phyloP scores from a whole-genome alignment of 2,329 filamentous ascomycete species.

The Incumbomyces delicatus region DNA sequence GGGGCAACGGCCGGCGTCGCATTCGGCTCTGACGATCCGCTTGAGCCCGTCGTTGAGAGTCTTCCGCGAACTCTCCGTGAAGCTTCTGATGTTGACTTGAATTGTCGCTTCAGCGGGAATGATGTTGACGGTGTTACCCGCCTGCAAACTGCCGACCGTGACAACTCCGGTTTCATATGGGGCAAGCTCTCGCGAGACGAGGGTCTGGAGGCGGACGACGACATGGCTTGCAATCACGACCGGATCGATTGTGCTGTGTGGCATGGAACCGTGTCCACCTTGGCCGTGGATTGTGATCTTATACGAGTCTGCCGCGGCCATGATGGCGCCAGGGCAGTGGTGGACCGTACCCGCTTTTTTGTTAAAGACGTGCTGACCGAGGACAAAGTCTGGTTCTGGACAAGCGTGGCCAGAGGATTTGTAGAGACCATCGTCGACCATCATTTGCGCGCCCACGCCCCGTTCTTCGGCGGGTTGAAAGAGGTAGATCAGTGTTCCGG shows the following conservation, averaged over 20 bases:
- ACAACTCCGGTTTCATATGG: constrained; percentile 47
- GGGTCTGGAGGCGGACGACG: constrained; percentile 49
- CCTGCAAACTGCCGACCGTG: constrained; percentile 49
- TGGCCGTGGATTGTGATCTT: constrained; percentile 49
- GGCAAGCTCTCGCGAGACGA: constrained; percentile 47
- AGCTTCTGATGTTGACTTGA: constrained; percentile 46
- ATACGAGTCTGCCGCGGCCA: constrained; percentile 36
- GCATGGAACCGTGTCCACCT: constrained; percentile 49
- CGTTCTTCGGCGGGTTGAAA: constrained; percentile 63
- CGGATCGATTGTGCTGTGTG: constrained; percentile 48
- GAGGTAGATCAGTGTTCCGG: constrained; percentile 51
- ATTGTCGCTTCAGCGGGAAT: constrained; percentile 47
- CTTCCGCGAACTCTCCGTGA: constrained; percentile 36
- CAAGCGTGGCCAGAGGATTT: constrained; percentile 28
- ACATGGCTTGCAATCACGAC: constrained; percentile 48
- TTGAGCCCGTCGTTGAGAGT: constrained; percentile 39
- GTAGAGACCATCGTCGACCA: constrained; percentile 52
- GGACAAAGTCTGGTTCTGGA: constrained; percentile 45
- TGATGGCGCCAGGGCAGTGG: constrained; percentile 30
- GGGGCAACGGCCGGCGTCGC: constrained; percentile 40
- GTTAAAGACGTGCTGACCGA: constrained; percentile 49
- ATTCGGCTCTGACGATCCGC: constrained; percentile 50
- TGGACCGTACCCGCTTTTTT: constrained; percentile 33
- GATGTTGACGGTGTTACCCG: constrained; percentile 51
- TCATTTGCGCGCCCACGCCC: constrained; percentile 51